Percentiles rank a stretch among this genome's conserved stretches.
phyloP scores from a whole-genome alignment of 2,329 filamentous ascomycete genomes.

The Stylonectria norvegica region DNA sequence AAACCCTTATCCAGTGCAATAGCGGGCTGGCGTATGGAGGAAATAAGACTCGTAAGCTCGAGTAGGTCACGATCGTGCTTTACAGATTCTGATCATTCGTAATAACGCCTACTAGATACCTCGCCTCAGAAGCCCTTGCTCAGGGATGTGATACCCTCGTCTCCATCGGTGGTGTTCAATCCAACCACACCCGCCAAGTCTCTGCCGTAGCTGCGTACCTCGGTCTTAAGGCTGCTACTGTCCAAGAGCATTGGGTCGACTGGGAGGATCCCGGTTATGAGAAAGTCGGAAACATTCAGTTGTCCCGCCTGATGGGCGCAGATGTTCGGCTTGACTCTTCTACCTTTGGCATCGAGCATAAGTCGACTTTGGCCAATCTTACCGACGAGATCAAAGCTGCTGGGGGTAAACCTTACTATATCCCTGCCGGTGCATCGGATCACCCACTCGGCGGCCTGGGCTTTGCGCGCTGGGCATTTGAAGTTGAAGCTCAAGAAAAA shows the following conservation, averaged over 20 bases:
- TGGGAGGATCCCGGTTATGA: conserved; percentile 58
- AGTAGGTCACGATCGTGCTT: conserved; percentile 37
- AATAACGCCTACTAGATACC: conserved; percentile 46
- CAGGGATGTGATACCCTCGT: conserved; percentile 59
- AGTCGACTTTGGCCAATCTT: conserved; percentile 54
- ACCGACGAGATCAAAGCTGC: conserved; percentile 48
- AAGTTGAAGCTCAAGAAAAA: conserved; percentile 62
- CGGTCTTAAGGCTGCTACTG: conserved; percentile 51
- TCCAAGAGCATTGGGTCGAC: conserved; percentile 68
- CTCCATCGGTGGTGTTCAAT: conserved; percentile 65
- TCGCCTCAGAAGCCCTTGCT: conserved; percentile 59
- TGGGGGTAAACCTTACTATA: conserved; percentile 65
- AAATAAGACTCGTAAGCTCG: conserved; percentile 68
- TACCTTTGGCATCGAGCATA: conserved; percentile 66
- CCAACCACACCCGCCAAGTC: conserved; percentile 67
- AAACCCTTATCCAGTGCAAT: too few species aligned
- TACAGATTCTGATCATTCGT: not conserved
- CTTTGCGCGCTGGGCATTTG: conserved; percentile 68
- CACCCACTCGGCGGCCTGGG: conserved; percentile 68
- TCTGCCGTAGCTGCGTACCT: conserved; percentile 58
- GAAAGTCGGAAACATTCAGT: conserved; percentile 67
- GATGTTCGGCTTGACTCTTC: conserved; percentile 59
- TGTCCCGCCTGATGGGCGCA: conserved; percentile 64
- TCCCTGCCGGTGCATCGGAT: conserved; percentile 68
- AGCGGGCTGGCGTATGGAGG: conserved; percentile 64